Conservation (phyloP, 805 yeast species). For the Starmerella bombicola region DNA sequence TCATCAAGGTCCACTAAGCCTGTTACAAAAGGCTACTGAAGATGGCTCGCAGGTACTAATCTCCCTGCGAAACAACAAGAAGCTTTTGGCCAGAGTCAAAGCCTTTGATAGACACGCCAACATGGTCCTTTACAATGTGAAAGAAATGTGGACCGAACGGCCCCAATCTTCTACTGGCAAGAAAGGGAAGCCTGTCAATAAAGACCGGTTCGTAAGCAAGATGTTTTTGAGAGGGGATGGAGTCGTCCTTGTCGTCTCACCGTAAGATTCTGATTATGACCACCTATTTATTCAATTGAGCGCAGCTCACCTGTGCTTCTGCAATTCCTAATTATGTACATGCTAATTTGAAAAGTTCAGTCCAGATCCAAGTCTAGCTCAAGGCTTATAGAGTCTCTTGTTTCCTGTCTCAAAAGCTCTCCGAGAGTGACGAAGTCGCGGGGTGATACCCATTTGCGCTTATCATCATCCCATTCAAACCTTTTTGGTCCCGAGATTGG, state of each 20-base stretch:
- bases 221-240: slow-evolving; percentile 93
- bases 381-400: slow-evolving; percentile 23
- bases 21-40: slow-evolving; percentile 71
- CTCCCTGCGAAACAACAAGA: slow-evolving; percentile 86
- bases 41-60: slow-evolving; percentile 67
- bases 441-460: slow-evolving; percentile 56
- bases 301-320: no score
- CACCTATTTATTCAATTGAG: no score
- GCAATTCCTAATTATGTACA: neutral
- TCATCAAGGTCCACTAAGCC: slow-evolving; percentile 77
- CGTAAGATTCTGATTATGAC: slow-evolving; percentile 24
- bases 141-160: slow-evolving; percentile 66
- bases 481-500: slow-evolving; percentile 88
- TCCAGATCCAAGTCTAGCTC: slow-evolving; percentile 20
- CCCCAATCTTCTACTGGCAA: slow-evolving; percentile 55
- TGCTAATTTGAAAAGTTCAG: neutral
- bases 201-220: slow-evolving; percentile 74
- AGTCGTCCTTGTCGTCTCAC: slow-evolving; percentile 58
- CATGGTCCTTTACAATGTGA: slow-evolving; percentile 82
- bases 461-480: slow-evolving; percentile 56
- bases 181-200: slow-evolving; percentile 50
- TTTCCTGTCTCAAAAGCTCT: slow-evolving; percentile 41
- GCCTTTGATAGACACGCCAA: slow-evolving; percentile 96
- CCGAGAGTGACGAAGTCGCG: slow-evolving; percentile 46
- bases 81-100: slow-evolving; percentile 74